Evolutionary conservation across 1,284 basidiomycete genomes (phyloP).

Genomic region (Flammula alnicola): DNA sequence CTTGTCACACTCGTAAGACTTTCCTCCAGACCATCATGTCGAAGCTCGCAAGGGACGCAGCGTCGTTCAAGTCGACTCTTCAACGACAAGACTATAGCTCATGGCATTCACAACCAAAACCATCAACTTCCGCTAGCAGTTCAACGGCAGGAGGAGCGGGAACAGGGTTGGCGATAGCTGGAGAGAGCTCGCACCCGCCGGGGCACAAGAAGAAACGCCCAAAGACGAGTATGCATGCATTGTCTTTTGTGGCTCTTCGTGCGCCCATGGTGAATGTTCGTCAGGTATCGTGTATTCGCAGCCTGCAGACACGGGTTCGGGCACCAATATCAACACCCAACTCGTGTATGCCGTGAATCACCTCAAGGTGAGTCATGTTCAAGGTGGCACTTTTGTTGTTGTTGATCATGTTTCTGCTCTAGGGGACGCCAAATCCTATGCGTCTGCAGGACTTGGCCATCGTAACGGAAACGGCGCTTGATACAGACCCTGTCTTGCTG

Average conservation of each 20-base stretch:
- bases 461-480: slow-evolving; percentile 74
- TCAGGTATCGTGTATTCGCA: slow-evolving; percentile 81
- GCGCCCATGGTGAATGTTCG: slow-evolving; percentile 23
- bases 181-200: slow-evolving; percentile 30
- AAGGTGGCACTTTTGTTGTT: not conserved
- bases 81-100: slow-evolving; percentile 69
- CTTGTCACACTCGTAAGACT: too few species aligned
- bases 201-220: slow-evolving; percentile 65
- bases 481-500: slow-evolving; percentile 71
- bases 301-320: slow-evolving; percentile 82
- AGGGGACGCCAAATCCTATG: slow-evolving; percentile 80
- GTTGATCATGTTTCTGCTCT: slow-evolving; percentile 8
- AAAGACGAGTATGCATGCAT: slow-evolving; percentile 59
- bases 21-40: slow-evolving; percentile 65
- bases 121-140: slow-evolving; percentile 31
- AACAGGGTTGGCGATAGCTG: slow-evolving; percentile 32
- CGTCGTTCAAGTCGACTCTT: slow-evolving; percentile 67
- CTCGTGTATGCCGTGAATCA: slow-evolving; percentile 84
- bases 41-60: slow-evolving; percentile 64
- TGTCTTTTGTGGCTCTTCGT: slow-evolving; percentile 17
- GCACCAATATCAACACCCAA: slow-evolving; percentile 84
- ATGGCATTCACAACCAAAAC: slow-evolving; percentile 69
- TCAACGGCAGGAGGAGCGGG: slow-evolving; percentile 14
- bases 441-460: slow-evolving; percentile 86
- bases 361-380: slow-evolving; percentile 58